Conservation (phyloP, 2,329 filamentous ascomycete genomes). For the Claviceps spartinae region DNA sequence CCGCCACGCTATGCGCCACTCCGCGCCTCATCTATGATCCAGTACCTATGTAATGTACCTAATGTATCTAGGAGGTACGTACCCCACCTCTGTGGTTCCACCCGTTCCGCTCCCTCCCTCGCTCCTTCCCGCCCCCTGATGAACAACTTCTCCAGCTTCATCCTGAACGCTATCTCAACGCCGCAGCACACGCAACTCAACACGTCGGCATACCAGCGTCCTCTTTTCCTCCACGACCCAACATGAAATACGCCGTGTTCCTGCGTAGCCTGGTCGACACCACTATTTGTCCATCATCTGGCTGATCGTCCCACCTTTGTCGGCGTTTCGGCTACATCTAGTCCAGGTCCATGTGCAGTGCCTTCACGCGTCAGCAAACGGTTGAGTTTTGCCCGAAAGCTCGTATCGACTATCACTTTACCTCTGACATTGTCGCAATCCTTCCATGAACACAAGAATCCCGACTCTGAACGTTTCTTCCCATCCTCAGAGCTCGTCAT, state of each 20-base stretch:
- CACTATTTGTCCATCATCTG: neutral
- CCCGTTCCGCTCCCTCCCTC: too few relatives aligned
- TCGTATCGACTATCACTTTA: neutral
- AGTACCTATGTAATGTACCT: too few relatives aligned
- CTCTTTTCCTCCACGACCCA: neutral
- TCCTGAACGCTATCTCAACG: neutral
- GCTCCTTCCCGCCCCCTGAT: neutral
- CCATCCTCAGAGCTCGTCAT: slow-evolving; percentile 7
- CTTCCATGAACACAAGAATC: too few relatives aligned
- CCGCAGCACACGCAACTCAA: neutral
- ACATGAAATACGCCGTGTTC: neutral
- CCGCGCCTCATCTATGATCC: too few relatives aligned
- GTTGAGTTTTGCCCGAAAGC: neutral
- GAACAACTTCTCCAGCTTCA: neutral
- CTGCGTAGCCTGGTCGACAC: neutral
- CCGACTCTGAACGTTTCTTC: too few relatives aligned
- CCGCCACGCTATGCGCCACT: too few relatives aligned
- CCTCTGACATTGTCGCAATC: too few relatives aligned
- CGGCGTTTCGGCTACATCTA: neutral
- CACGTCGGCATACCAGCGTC: neutral
- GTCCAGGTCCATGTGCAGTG: neutral
- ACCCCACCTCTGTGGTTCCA: too few relatives aligned
- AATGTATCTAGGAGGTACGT: too few relatives aligned
- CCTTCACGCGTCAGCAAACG: neutral
- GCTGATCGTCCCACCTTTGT: neutral